Percentiles rank a stretch among this genome's conserved stretches.
Evolutionary conservation across 805 yeast genomes (phyloP).

Genomic region (Nakazawaea peltata): DNA sequence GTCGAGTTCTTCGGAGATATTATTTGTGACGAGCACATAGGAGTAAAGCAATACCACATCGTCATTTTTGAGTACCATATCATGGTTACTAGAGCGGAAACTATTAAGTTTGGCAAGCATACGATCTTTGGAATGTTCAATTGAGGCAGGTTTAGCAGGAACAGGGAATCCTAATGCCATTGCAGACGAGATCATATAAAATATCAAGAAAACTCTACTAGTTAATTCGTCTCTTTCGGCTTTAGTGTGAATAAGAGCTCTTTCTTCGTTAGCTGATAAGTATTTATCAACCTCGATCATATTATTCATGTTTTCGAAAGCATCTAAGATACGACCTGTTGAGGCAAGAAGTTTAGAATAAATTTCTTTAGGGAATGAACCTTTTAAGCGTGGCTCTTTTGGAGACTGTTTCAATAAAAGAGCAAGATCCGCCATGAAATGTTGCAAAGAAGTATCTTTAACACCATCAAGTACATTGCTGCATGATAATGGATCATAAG

Average conservation of each 20-base stretch:
- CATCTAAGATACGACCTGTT: constrained; percentile 63
- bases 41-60: constrained; percentile 75
- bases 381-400: constrained; percentile 66
- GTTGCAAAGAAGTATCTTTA: constrained; percentile 33
- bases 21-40: constrained; percentile 62
- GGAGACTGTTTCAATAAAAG: constrained; percentile 62
- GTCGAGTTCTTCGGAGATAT: constrained; percentile 58
- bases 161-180: constrained; percentile 68
- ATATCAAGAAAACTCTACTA: constrained; percentile 63
- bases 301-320: constrained; percentile 65
- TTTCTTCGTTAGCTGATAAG: constrained; percentile 43
- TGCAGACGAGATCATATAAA: constrained; percentile 74
- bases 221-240: constrained; percentile 63
- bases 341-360: constrained; percentile 43
- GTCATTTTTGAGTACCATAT: constrained; percentile 41
- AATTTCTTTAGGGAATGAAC: constrained; percentile 50
- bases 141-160: constrained; percentile 71
- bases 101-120: constrained; percentile 58
- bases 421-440: constrained; percentile 52
- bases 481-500: constrained; percentile 18
- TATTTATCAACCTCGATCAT: constrained; percentile 57
- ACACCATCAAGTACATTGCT: constrained; percentile 30
- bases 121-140: constrained; percentile 65
- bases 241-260: constrained; percentile 44
- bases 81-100: constrained; percentile 33